Evolutionary conservation across 306 rosid genomes (phyloP).

Genomic region (Hylodesmum podocarpum): DNA sequence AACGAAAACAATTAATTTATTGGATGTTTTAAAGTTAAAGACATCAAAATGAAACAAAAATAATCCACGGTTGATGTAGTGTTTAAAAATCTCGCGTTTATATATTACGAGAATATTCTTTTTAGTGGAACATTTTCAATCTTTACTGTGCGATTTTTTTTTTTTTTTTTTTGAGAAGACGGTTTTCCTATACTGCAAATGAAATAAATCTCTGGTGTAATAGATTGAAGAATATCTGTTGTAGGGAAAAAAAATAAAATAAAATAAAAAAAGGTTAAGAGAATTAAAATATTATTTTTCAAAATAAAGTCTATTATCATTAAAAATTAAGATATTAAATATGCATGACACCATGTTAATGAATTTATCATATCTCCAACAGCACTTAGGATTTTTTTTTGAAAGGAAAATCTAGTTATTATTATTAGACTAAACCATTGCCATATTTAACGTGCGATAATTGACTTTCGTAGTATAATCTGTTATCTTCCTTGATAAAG

Average conservation of each 20-base stretch:
- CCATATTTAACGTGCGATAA: not conserved
- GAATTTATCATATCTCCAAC: not conserved
- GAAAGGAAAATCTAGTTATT: not conserved
- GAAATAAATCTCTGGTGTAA: no score
- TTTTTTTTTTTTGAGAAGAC: no score
- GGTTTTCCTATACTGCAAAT: no score
- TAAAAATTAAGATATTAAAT: not conserved
- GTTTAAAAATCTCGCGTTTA: no score
- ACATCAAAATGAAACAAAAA: not conserved
- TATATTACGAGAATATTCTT: no score
- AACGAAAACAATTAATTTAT: not conserved
- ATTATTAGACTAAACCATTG: not conserved
- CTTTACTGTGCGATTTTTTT: no score
- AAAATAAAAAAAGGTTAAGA: not conserved
- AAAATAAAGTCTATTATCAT: not conserved
- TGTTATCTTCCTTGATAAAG: not conserved
- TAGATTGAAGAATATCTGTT: no score
- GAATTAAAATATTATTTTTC: not conserved
- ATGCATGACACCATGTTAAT: not conserved
- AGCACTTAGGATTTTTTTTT: not conserved
- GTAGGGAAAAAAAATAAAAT: not conserved
- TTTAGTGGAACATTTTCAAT: no score
- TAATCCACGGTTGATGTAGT: no score
- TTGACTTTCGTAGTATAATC: not conserved
- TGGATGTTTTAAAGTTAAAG: not conserved